phyloP scores from a whole-genome alignment of 2,329 filamentous ascomycete genomes.

The Penicillium occitanis region DNA sequence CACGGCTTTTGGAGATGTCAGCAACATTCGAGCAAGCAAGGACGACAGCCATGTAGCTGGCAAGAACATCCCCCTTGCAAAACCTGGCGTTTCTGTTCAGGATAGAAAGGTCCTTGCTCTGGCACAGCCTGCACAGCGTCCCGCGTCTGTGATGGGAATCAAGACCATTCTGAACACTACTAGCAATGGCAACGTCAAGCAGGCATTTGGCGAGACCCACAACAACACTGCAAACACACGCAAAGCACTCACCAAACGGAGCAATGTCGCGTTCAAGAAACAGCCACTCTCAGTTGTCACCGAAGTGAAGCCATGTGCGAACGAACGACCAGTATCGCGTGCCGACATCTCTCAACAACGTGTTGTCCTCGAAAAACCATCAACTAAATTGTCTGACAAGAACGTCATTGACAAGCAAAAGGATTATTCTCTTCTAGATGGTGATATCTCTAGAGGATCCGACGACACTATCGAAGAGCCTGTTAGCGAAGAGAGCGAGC shows the following conservation, averaged over 20 bases:
- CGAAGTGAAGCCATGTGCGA: slow-evolving; percentile 31
- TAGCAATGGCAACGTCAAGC: slow-evolving; percentile 35
- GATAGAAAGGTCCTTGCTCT: slow-evolving; percentile 50
- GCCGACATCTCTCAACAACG: not conserved
- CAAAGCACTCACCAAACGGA: slow-evolving; percentile 54
- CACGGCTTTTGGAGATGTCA: slow-evolving; percentile 78
- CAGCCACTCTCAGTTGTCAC: slow-evolving; percentile 35
- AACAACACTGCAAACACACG: slow-evolving; percentile 41
- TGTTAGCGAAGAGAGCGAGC: not conserved
- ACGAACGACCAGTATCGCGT: slow-evolving; percentile 31
- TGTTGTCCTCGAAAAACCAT: not conserved
- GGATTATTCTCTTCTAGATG: not conserved
- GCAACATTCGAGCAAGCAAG: slow-evolving; percentile 60
- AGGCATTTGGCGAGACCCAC: slow-evolving; percentile 29
- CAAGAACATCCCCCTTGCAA: slow-evolving; percentile 46
- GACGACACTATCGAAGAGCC: slow-evolving; percentile 6
- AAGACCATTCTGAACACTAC: slow-evolving; percentile 41
- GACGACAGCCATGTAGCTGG: slow-evolving; percentile 57
- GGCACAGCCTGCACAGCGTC: slow-evolving; percentile 63
- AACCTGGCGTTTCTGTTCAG: slow-evolving; percentile 29
- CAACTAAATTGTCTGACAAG: not conserved
- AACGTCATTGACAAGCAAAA: not conserved
- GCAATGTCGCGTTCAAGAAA: slow-evolving; percentile 58
- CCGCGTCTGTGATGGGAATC: slow-evolving; percentile 44
- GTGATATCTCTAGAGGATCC: not conserved